phyloP scores from a whole-genome alignment of 2,329 filamentous ascomycete species.

The Aspergillus fumigatiaffinis region DNA sequence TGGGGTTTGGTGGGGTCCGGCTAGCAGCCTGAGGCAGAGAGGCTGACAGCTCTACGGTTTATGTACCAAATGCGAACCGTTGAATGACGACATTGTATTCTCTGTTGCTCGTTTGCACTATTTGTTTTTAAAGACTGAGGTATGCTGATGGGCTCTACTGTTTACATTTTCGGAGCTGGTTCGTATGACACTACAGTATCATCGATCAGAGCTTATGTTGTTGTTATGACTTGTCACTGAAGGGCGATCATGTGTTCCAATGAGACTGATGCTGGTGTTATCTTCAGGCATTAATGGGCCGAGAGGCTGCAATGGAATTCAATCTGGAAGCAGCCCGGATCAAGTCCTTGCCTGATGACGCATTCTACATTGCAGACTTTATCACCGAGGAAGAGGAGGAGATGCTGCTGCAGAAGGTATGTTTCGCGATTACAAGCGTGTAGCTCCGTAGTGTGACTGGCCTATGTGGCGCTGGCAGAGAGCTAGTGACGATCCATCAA shows the following conservation, averaged over 20 bases:
- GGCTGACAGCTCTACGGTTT: neutral
- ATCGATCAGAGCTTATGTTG: neutral
- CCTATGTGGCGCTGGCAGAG: neutral
- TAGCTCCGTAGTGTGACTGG: neutral
- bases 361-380: slow-evolving; percentile 85
- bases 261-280: neutral
- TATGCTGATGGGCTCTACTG: neutral
- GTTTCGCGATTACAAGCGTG: neutral
- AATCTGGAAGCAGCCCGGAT: slow-evolving; percentile 31
- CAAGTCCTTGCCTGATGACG: slow-evolving; percentile 37
- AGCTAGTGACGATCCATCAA: neutral
- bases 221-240: neutral
- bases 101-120: neutral
- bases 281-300: neutral
- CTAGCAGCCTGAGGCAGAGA: slow-evolving; percentile 2
- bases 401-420: slow-evolving; percentile 66
- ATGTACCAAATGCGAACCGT: neutral
- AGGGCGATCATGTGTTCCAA: neutral
- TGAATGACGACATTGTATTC: slow-evolving; percentile 8
- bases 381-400: slow-evolving; percentile 72
- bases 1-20: neutral
- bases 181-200: neutral
- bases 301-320: slow-evolving; percentile 9
- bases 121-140: neutral
- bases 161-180: neutral